Evolutionary conservation across 441 rosid species (phyloP).

Genomic region (Aleurites moluccanus): DNA sequence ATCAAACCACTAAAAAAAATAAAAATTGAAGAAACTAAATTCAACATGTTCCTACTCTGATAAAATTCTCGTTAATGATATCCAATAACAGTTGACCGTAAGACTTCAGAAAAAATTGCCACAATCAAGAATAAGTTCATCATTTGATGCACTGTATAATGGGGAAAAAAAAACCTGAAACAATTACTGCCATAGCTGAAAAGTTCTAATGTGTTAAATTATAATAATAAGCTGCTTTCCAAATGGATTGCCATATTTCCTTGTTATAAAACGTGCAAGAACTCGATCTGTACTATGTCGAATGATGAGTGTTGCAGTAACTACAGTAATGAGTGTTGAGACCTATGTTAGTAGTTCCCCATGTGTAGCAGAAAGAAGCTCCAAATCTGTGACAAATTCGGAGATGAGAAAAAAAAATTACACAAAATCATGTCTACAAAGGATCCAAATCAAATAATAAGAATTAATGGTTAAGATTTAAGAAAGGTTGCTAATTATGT

Average conservation of each 20-base stretch:
- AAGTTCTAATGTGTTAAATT: too few relatives aligned
- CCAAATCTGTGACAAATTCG: conserved; percentile 45
- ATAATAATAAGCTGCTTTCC: neutral
- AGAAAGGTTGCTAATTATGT: neutral
- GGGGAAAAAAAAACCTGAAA: too few relatives aligned
- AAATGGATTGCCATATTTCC: neutral
- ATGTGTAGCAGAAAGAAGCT: conserved; percentile 50
- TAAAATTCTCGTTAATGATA: too few relatives aligned
- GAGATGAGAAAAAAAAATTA: neutral
- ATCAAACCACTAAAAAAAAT: too few relatives aligned
- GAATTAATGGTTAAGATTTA: neutral
- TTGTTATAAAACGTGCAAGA: neutral
- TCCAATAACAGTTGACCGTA: too few relatives aligned
- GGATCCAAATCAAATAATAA: neutral
- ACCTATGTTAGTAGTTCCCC: conserved; percentile 36
- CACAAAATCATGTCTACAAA: neutral
- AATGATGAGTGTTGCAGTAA: conserved; percentile 24
- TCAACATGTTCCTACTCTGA: too few relatives aligned
- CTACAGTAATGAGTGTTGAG: conserved; percentile 32
- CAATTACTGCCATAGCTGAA: too few relatives aligned
- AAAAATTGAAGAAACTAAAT: too few relatives aligned
- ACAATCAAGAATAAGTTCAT: too few relatives aligned
- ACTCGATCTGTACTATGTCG: neutral
- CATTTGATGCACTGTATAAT: too few relatives aligned
- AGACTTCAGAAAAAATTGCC: too few relatives aligned